These are phyloP conservation scores for Aspergillus sparsus DNA, from an alignment of 495 filamentous ascomycete genomes.

Conservation along the genomic window DNA sequence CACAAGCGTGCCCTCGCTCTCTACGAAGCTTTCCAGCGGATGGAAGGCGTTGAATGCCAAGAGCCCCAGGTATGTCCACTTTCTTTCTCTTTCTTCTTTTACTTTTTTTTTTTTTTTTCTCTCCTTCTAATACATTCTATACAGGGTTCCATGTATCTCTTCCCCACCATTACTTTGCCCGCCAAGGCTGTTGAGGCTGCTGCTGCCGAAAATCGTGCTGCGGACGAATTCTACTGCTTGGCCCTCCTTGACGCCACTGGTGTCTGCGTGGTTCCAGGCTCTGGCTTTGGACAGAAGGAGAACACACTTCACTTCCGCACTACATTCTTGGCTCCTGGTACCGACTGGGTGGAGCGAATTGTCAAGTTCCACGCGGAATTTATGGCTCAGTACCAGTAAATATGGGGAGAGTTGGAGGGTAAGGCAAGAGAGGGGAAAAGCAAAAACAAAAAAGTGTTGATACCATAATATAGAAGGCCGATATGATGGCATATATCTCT, in stretches of 20 bases:
- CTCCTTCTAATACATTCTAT: slow-evolving; percentile 12
- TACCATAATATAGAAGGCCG: slow-evolving; percentile 10
- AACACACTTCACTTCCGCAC: slow-evolving; percentile 92
- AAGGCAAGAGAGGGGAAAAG: background rate
- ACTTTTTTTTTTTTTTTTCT: background rate
- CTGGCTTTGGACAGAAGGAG: slow-evolving; percentile 92
- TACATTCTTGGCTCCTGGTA: slow-evolving; percentile 93
- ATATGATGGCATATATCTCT: background rate
- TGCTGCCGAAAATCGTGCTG: slow-evolving; percentile 65
- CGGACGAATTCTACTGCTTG: slow-evolving; percentile 94
- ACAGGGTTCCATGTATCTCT: slow-evolving; percentile 96
- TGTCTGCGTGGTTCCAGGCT: slow-evolving; percentile 91
- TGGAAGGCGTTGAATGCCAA: slow-evolving; percentile 94
- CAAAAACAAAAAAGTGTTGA: background rate
- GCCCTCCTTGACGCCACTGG: slow-evolving; percentile 89
- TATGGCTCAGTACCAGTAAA: slow-evolving; percentile 73
- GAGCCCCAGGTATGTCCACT: slow-evolving; percentile 58
- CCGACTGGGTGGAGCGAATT: slow-evolving; percentile 89
- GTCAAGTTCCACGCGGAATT: slow-evolving; percentile 89
- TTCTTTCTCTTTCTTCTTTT: background rate
- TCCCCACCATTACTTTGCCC: slow-evolving; percentile 85
- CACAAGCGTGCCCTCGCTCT: slow-evolving; percentile 77
- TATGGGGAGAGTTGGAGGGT: background rate
- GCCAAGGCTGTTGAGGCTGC: slow-evolving; percentile 73
- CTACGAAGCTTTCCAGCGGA: slow-evolving; percentile 83